phyloP scores from a whole-genome alignment of 139 green algal genomes.

The Picochlorum sp. region DNA sequence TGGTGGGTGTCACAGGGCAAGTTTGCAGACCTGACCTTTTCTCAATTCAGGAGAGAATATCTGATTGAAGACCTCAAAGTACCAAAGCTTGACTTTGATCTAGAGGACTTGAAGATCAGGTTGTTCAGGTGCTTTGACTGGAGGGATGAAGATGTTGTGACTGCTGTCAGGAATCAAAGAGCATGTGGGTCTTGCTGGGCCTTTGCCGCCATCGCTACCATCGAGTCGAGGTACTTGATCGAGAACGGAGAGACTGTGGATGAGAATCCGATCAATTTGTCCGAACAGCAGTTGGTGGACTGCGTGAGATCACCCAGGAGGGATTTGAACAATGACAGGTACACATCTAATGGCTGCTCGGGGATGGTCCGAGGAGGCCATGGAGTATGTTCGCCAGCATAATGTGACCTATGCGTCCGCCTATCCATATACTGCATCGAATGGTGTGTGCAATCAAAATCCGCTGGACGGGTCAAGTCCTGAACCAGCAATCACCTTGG shows the following conservation, averaged over 20 bases:
- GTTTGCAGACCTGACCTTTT: background rate
- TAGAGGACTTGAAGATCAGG: background rate
- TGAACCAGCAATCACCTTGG: background rate
- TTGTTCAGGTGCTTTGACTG: background rate
- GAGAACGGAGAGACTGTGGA: background rate
- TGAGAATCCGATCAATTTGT: constrained; percentile 3
- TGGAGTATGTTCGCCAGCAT: constrained; percentile 1
- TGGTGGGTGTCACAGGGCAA: background rate
- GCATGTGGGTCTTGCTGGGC: constrained; percentile 24
- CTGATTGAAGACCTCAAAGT: background rate
- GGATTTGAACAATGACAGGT: background rate
- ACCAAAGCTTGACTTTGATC: background rate
- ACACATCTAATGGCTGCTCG: background rate
- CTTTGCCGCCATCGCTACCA: constrained; percentile 8
- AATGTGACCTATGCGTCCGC: background rate
- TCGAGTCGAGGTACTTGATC: constrained; percentile 23
- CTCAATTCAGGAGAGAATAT: background rate
- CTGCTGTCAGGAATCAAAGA: background rate
- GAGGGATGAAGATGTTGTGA: background rate
- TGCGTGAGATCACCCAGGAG: constrained; percentile 1
- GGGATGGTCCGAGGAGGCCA: background rate
- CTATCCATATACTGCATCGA: constrained; percentile 1
- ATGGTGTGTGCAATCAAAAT: background rate
- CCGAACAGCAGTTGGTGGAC: constrained; percentile 14
- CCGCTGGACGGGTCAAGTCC: background rate